These are phyloP conservation scores for Myrica gale DNA, from an alignment of 306 rosid species.

Conservation along the genomic window DNA sequence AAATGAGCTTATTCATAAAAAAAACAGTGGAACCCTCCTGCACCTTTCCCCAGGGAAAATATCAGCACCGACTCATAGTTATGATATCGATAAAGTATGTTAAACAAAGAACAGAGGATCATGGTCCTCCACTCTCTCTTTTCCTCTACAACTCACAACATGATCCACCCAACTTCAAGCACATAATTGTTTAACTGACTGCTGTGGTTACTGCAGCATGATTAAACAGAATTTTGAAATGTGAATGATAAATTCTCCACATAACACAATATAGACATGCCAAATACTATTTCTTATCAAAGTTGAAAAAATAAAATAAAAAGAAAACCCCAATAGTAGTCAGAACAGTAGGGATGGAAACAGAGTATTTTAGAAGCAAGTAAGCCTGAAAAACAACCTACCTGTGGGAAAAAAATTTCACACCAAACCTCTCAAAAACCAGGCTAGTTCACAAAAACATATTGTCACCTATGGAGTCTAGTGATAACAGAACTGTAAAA, in stretches of 20 bases:
- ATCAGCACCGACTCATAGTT: background rate
- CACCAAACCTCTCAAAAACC: background rate
- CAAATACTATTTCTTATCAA: background rate
- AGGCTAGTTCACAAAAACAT: background rate
- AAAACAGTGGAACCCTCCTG: too few relatives aligned
- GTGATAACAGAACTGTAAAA: background rate
- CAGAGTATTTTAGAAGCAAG: too few relatives aligned
- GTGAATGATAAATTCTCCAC: background rate
- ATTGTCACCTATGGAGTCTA: conserved; percentile 22
- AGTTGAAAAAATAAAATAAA: background rate
- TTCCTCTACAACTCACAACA: background rate
- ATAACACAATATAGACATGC: background rate
- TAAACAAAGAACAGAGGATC: background rate
- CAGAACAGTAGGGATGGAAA: background rate
- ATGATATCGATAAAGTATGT: background rate
- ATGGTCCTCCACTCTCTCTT: background rate
- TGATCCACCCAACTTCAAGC: background rate
- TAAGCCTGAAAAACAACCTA: too few relatives aligned
- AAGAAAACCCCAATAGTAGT: background rate
- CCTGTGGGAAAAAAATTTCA: background rate
- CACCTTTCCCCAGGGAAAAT: too few relatives aligned
- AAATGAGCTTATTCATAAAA: too few relatives aligned
- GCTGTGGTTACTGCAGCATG: too few relatives aligned
- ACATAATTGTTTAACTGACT: too few relatives aligned
- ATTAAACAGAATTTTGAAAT: background rate